Evolutionary conservation across 1,284 basidiomycete species (phyloP), one percentile per base, ranked within the genome.

Genomic region (Marasmius oreades): DNA sequence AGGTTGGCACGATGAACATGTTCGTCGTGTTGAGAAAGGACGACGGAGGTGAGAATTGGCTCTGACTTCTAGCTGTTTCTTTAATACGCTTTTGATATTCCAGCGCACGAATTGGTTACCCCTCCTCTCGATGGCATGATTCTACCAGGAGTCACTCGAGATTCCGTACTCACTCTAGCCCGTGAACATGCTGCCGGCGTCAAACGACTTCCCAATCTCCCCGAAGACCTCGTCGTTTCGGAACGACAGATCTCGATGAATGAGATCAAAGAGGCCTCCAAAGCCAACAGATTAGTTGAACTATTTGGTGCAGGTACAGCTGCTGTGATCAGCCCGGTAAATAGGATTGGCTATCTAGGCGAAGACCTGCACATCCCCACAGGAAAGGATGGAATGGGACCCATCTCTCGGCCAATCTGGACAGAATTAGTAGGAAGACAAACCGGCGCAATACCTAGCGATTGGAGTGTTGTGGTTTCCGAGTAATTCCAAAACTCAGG

Each of bases 1-100:
- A 84, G 82, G 90, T 93, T 33, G 95, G 95, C 28, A 95, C 94
- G 1, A 98, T 99, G 97, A 99, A 99, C 75, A 76, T 96, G 67
- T 97, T 98, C 61, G 83, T 93, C 44, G 94, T 88, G 0, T 84
- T 98, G 70, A 84, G 85, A 68, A 81, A 81, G 26, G 77, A 82
- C 10, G 84, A 94, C 64, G 93, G 92, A 39, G 74, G 87, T 86
- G 62, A 64, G 80, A 73, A 20, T 26, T 5, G 55, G 20, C 1
- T 23, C 14, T 20, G 51, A 56, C 31, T 53, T 44, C 52, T 46
- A 42, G 39, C n/a, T 16, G 44, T 51, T 23, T 46, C 44, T 42
- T 31, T 28, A 23, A 33, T 37, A 24, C 22, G 36, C 5, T n/a
- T 50, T 34, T 50, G 33, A 33, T 33, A 31, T 53, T 44, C 28